Evolutionary conservation across 163 green algal species (phyloP), one percentile per base, ranked within the genome.

Genomic region (Scenedesmus sp.): DNA sequence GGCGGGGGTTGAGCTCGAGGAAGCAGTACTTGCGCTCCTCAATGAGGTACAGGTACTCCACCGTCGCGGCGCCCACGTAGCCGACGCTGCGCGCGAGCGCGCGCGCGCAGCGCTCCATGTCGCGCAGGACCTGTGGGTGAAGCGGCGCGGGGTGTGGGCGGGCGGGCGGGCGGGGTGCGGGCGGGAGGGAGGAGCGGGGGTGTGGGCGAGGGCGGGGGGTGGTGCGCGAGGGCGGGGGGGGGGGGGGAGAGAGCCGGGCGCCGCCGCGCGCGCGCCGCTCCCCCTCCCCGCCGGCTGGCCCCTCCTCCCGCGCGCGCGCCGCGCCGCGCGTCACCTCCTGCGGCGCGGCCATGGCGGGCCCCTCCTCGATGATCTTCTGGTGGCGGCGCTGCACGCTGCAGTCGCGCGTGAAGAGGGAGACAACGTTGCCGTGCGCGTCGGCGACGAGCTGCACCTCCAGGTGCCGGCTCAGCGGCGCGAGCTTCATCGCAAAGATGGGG

Each of bases 331-430:
- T 18, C 60, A 67, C 11, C 60, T 64, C 66, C 66, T 80, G 42
- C 14, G 66, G 58, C 0, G 86, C 91, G 26, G 76, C 86, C 11
- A 86, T 90, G 39, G 96, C 93, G 20, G 96, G 96, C 1, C 95
- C 96, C 82, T 99, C 96, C 82, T 99, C 96, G 33, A 99, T 90
- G 69, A 99, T 98, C 90, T 99, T 99, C 85, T 99, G 96, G 86
- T 99, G 96, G 5, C 96, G 88, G 20, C 96, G 88, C 88, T 99
- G 96, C 62, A 99, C 89, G 47, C 80, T 94, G 91, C 96, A 99
- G 91, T 99, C 96, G 44, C 93, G 81, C 20, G 67, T 83, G 63
- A 86, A 87, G 17, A 91, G 81, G 4, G 76, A 88, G 0, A 70
- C 76, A 34, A 91, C 86, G 85, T 90, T 87, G 88, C 92, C 85